phyloP scores from a whole-genome alignment of 2,329 filamentous ascomycete genomes.

The Botrytis elliptica region DNA sequence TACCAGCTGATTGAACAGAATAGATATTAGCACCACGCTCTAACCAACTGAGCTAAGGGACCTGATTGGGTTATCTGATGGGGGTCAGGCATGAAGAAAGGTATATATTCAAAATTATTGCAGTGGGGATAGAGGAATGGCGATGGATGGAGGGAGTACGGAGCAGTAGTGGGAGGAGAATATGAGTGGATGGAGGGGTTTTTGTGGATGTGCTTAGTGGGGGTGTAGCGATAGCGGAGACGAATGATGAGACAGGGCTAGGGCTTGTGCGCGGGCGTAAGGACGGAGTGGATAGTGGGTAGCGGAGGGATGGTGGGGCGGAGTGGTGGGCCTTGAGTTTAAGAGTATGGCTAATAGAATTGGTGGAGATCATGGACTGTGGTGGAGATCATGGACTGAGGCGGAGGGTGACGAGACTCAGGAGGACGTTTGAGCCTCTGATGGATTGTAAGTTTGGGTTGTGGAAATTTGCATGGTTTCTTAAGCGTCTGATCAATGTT shows the following conservation, averaged over 20 bases:
- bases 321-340: background rate
- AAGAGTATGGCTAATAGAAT: background rate
- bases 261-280: background rate
- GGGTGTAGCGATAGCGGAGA: background rate
- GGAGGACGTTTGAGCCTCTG: background rate
- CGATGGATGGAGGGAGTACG: background rate
- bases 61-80: background rate
- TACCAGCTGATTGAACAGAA: background rate
- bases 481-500: background rate
- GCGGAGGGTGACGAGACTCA: background rate
- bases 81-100: fast-evolving
- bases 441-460: background rate
- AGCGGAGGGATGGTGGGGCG: background rate
- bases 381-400: background rate
- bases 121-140: background rate
- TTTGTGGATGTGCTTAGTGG: background rate
- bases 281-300: background rate
- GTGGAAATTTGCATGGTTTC: background rate
- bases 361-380: background rate
- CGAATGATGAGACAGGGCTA: background rate
- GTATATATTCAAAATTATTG: fast-evolving
- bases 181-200: no score
- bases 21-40: conserved; percentile 8
- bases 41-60: conserved; percentile 12
- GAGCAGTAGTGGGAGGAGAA: no score